Base-by-base conservation (phyloP, 2,329 filamentous ascomycete species). In the Aspergillus vadensis region DNA sequence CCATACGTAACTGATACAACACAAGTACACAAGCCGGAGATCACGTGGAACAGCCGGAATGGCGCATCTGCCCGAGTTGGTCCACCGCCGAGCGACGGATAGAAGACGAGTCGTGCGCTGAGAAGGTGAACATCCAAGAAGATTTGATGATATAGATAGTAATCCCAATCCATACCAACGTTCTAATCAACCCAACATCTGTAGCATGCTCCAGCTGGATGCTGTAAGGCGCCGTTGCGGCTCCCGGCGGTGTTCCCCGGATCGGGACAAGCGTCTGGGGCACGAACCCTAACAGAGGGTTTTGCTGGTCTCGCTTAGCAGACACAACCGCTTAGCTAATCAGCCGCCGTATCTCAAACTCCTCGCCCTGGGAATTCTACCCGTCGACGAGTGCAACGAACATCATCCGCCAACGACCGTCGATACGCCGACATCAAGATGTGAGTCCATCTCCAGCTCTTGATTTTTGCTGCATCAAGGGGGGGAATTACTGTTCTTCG, bases 351-450 rank as follows among this genome's bases (percentile, higher is more conserved):
- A 71, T 65, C 72, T 74, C 72, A 76, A 77, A 75, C 72, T 76
- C 67, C 73, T 77, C 75, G 72, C 70, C 32, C 67, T 67, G 64
- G 72, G 71, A 74, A 71, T 76, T 74, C 70, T 60, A 65, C 66
- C 70, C 67, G 69, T 71, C 69, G 72, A 68, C 68, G 70, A 76
- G 72, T 74, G 74, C 71, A 71, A 75, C 74, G 74, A 77, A 76
- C 74, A 74, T 73, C 75, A 76, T 77, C 75, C 75, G 75, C 75
- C 74, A 77, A 76, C 75, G 75, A 77, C 75, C 74, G 74, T 77
- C 75, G 74, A 77, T 74, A 77, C 75, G 74, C 76, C 75, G 76
- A 76, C 75, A 73, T 77, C 75, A 77, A 77, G 75, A 77, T 77
- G 76, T 77, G 75, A 77, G 76, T 77, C 57, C 62, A 73, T 72